A percentile compares a stretch with the other conserved stretches of the same genome.
phyloP scores from a whole-genome alignment of 2,329 filamentous ascomycete species.

The Xylaria sp. region DNA sequence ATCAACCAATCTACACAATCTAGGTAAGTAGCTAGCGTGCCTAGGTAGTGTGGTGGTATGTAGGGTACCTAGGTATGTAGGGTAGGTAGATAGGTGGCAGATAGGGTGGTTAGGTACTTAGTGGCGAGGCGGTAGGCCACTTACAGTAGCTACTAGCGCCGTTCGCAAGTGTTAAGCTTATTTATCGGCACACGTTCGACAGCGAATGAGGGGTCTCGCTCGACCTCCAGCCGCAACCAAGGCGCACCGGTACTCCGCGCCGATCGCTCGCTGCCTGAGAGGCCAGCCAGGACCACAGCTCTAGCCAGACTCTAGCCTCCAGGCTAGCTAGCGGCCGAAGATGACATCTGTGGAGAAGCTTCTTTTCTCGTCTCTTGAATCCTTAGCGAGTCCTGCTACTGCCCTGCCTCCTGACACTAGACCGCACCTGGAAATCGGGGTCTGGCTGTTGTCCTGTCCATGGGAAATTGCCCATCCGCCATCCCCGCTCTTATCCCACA shows the following conservation, averaged over 20 bases:
- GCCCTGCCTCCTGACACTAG: slow-evolving; percentile 33
- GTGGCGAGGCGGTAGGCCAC: not conserved
- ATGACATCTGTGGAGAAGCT: slow-evolving; percentile 36
- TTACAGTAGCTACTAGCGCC: slow-evolving; percentile 1
- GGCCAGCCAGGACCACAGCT: not conserved
- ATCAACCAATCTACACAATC: no score
- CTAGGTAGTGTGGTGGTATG: not conserved
- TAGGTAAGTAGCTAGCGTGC: no score
- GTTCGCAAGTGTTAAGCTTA: slow-evolving; percentile 32
- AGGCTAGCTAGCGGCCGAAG: slow-evolving; percentile 19
- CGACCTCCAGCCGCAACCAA: not conserved
- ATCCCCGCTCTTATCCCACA: not conserved
- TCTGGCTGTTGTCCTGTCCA: slow-evolving; percentile 15
- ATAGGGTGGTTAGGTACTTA: not conserved
- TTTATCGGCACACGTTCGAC: slow-evolving; percentile 26
- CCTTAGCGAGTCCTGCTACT: slow-evolving; percentile 17
- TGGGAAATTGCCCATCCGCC: slow-evolving; percentile 33
- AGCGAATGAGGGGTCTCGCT: slow-evolving; percentile 2
- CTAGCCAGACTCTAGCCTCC: not conserved
- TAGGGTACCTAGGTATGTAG: no score
- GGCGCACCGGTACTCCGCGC: slow-evolving; percentile 27
- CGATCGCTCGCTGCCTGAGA: slow-evolving; percentile 15
- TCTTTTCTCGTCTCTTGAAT: slow-evolving; percentile 28
- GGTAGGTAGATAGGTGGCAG: not conserved
- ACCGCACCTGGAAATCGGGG: slow-evolving; percentile 13